phyloP scores from a whole-genome alignment of 805 yeast species.

The Zygosaccharomyces lentus region DNA sequence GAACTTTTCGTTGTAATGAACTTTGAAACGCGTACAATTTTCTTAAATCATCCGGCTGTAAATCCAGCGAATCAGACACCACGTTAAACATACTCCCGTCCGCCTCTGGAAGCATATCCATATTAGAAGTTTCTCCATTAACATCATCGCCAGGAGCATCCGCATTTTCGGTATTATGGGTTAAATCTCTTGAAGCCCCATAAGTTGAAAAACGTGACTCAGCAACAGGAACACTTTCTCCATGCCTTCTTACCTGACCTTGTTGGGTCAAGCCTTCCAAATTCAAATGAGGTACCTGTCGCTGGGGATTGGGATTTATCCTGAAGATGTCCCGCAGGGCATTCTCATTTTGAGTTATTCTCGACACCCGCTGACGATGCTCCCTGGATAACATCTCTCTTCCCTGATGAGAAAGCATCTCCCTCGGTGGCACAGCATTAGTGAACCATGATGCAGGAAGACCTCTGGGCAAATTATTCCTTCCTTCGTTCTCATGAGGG shows the following conservation, averaged over 20 bases:
- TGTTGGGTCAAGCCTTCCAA: slow-evolving; percentile 7
- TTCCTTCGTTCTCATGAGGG: slow-evolving; percentile 8
- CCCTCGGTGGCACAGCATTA: slow-evolving; percentile 16
- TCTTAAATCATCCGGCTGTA: slow-evolving; percentile 17
- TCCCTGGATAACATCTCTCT: slow-evolving; percentile 19
- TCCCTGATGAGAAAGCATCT: slow-evolving; percentile 13
- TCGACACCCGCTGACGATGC: slow-evolving; percentile 20
- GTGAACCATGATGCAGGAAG: slow-evolving; percentile 26
- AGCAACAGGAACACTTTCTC: slow-evolving; percentile 1
- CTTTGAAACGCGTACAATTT: slow-evolving; percentile 25
- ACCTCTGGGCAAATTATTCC: slow-evolving; percentile 14
- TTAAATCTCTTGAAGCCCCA: background rate
- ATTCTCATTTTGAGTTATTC: slow-evolving; percentile 21
- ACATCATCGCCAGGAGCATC: background rate
- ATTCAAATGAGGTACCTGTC: slow-evolving; percentile 4
- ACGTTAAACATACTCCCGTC: slow-evolving; percentile 15
- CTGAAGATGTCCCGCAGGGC: slow-evolving; percentile 20
- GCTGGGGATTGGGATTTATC: slow-evolving; percentile 10
- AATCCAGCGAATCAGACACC: slow-evolving; percentile 10
- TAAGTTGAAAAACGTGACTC: background rate
- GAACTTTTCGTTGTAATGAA: slow-evolving; percentile 23
- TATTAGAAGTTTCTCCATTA: background rate
- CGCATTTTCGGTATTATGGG: background rate
- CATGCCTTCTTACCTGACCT: slow-evolving; percentile 2
- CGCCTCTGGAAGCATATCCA: slow-evolving; percentile 6